phyloP scores from a whole-genome alignment of 2,329 filamentous ascomycete genomes.

The Diaporthe aspalathi region DNA sequence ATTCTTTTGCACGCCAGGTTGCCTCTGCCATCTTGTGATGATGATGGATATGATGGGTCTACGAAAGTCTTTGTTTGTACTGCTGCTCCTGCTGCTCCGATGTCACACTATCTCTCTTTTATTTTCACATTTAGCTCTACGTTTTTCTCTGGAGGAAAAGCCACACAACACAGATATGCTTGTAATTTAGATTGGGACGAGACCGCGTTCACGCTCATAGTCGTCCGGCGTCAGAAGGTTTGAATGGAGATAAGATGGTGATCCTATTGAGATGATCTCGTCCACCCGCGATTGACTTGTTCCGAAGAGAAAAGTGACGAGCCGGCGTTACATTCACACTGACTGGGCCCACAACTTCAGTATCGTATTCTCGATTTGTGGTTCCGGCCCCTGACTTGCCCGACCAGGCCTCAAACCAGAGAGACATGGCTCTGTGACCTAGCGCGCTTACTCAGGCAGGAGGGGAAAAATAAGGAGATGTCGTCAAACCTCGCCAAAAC shows the following conservation, averaged over 20 bases:
- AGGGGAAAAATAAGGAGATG: constrained; percentile 1
- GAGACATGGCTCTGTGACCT: not conserved
- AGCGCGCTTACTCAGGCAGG: not conserved
- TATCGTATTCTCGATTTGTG: too few relatives aligned
- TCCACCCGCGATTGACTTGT: not conserved
- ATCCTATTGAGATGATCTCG: constrained; percentile 16
- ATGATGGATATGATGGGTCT: constrained; percentile 31
- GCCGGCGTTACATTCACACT: not conserved
- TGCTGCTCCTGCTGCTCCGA: constrained; percentile 22
- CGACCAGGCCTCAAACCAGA: not conserved
- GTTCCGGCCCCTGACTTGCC: not conserved
- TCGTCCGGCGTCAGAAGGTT: constrained; percentile 18
- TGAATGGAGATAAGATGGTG: constrained; percentile 20
- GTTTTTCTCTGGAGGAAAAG: constrained; percentile 16
- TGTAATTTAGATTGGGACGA: constrained; percentile 30
- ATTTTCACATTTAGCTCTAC: not conserved
- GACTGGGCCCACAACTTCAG: too few relatives aligned
- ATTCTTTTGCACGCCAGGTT: constrained; percentile 19
- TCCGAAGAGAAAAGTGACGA: not conserved
- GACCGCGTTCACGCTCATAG: constrained; percentile 26
- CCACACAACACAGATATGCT: constrained; percentile 26
- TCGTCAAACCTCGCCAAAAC: constrained; percentile 27
- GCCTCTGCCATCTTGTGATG: constrained; percentile 22
- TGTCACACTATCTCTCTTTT: constrained; percentile 20
- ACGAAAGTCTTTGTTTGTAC: constrained; percentile 17